A percentile compares a stretch with the other conserved stretches of the same genome.
Evolutionary conservation across 1,284 basidiomycete genomes (phyloP).

Genomic region (Singerocomus rubriflavus): DNA sequence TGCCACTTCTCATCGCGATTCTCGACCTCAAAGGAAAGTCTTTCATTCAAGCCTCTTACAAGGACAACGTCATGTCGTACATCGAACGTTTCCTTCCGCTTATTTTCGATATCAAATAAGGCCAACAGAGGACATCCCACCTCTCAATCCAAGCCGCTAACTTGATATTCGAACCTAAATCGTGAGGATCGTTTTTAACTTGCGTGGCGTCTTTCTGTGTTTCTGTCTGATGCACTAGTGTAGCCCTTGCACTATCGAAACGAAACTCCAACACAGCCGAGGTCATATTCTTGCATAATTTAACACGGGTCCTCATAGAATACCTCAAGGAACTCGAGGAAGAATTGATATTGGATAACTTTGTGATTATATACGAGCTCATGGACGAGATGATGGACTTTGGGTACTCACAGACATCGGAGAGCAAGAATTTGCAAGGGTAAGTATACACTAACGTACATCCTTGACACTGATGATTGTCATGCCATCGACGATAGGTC

Average conservation of each 20-base stretch:
- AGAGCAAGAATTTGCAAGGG: slow-evolving; percentile 97
- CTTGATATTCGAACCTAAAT: slow-evolving; percentile 98
- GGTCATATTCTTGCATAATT: slow-evolving; percentile 93
- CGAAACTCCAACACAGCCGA: slow-evolving; percentile 96
- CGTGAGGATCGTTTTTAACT: slow-evolving; percentile 50
- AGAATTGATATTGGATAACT: slow-evolving; percentile 98
- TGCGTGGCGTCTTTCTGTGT: background rate
- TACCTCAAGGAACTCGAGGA: slow-evolving; percentile 99
- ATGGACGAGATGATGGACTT: slow-evolving; percentile 99
- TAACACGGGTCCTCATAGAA: slow-evolving; percentile 87
- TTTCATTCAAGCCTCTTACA: slow-evolving; percentile 95
- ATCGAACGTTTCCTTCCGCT: slow-evolving; percentile 95
- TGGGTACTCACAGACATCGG: slow-evolving; percentile 98
- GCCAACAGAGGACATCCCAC: slow-evolving; percentile 91
- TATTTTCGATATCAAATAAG: slow-evolving; percentile 96
- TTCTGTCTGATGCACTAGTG: background rate
- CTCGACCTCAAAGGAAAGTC: slow-evolving; percentile 99
- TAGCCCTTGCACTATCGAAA: slow-evolving; percentile 94
- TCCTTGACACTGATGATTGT: background rate
- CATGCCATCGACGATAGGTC: slow-evolving; percentile 57
- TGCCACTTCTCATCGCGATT: slow-evolving; percentile 81
- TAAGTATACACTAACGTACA: slow-evolving; percentile 37
- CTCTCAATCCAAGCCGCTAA: slow-evolving; percentile 93
- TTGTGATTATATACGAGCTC: slow-evolving; percentile 96
- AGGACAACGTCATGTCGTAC: slow-evolving; percentile 91